A percentile compares a stretch with the other conserved stretches of the same genome.
These are phyloP conservation scores for Boletus sensibilis DNA, from an alignment of 768 basidiomycete species.

Conservation along the genomic window DNA sequence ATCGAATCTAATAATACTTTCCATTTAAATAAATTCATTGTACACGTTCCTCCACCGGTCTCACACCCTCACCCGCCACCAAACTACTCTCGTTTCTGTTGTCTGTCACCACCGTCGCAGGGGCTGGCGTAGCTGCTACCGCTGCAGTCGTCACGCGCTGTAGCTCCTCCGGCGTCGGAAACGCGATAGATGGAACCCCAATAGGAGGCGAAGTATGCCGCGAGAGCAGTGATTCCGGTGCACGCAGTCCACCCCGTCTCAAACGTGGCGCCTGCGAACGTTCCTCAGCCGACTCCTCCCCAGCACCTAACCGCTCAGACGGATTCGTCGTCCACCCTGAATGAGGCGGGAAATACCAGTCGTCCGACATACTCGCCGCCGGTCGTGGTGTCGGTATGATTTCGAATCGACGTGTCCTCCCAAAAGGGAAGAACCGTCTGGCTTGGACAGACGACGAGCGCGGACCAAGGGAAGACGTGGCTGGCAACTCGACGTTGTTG, in stretches of 20 bases:
- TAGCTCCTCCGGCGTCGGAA: slow-evolving; percentile 23
- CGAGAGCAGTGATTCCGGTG: slow-evolving; percentile 59
- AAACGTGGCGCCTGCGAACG: slow-evolving; percentile 48
- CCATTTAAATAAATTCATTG: slow-evolving; percentile 13
- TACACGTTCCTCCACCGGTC: slow-evolving; percentile 15
- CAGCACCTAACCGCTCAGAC: slow-evolving; percentile 20
- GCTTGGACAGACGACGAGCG: slow-evolving; percentile 27
- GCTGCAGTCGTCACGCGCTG: slow-evolving; percentile 19
- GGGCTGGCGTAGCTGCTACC: background rate
- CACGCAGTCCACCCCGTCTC: slow-evolving; percentile 64
- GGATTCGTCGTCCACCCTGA: slow-evolving; percentile 19
- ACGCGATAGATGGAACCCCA: slow-evolving; percentile 24
- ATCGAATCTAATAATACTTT: slow-evolving; percentile 7
- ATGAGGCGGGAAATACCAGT: slow-evolving; percentile 34
- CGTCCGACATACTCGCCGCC: slow-evolving; percentile 29
- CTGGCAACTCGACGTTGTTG: background rate
- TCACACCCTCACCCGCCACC: background rate
- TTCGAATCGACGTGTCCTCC: slow-evolving; percentile 45
- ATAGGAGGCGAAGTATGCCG: slow-evolving; percentile 42
- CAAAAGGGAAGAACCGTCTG: slow-evolving; percentile 59
- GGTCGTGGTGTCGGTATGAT: slow-evolving; percentile 34
- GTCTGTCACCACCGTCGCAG: background rate
- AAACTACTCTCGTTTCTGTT: slow-evolving; percentile 9
- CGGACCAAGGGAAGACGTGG: slow-evolving; percentile 9
- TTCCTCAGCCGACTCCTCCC: slow-evolving; percentile 36